These are phyloP conservation scores for Pseudogymnoascus sp. DNA, from an alignment of 2,329 filamentous ascomycete species.

Conservation along the genomic window DNA sequence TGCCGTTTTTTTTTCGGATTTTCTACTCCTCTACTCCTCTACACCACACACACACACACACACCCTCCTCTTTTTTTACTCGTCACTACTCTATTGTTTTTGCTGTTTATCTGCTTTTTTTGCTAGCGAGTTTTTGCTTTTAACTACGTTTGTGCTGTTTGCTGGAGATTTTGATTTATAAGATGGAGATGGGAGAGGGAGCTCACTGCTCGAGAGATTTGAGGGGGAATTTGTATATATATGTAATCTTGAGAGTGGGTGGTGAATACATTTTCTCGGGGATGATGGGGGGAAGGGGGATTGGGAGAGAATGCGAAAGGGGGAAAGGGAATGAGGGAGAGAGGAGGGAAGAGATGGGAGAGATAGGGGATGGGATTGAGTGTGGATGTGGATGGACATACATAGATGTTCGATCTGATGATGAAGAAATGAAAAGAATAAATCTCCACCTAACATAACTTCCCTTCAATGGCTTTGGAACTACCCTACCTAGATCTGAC, in stretches of 20 bases:
- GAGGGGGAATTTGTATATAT: neutral
- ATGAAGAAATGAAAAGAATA: neutral
- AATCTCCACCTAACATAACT: neutral
- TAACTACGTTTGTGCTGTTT: neutral
- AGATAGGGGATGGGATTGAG: neutral
- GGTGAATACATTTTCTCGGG: neutral
- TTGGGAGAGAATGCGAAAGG: too few relatives aligned
- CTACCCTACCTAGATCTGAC: too few relatives aligned
- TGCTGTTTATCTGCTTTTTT: neutral
- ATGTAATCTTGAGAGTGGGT: slow-evolving; percentile 2
- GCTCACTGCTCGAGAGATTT: slow-evolving; percentile 4
- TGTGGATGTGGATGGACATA: neutral
- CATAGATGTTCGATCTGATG: neutral
- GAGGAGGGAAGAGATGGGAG: neutral
- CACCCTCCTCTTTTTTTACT: neutral
- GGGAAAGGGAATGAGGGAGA: neutral
- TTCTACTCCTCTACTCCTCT: neutral
- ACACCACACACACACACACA: neutral
- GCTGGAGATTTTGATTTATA: too few relatives aligned
- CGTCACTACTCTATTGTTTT: neutral
- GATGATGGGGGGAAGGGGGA: neutral
- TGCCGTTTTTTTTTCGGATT: neutral
- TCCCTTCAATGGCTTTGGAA: too few relatives aligned
- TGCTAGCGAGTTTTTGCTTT: neutral
- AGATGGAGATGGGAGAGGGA: too few relatives aligned